phyloP scores from a whole-genome alignment of 257 asterid genomes.

The Prunella vulgaris region DNA sequence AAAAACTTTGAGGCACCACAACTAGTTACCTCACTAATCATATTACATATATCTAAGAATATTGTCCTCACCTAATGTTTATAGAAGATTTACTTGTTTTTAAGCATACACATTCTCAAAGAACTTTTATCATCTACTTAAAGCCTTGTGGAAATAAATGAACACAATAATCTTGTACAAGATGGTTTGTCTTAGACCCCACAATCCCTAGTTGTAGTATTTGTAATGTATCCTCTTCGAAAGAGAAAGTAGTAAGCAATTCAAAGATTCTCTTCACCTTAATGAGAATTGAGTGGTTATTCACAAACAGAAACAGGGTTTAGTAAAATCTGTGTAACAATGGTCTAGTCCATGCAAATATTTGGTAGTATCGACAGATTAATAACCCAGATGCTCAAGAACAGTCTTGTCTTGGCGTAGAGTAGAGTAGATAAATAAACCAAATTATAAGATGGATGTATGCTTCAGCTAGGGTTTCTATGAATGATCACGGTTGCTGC shows the following conservation, averaged over 20 bases:
- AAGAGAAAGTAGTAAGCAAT: neutral
- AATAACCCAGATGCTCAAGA: neutral
- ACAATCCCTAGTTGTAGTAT: neutral
- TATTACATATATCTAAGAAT: neutral
- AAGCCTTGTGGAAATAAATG: too few species aligned
- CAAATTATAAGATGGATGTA: neutral
- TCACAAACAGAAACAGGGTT: neutral
- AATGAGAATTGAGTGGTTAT: neutral
- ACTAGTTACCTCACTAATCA: neutral
- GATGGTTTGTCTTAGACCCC: neutral
- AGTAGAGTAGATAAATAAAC: neutral
- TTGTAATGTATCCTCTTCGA: neutral
- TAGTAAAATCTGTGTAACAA: neutral
- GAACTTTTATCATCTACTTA: neutral
- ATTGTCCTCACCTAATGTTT: neutral
- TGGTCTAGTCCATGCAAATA: neutral
- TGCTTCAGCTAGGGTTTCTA: conserved; percentile 1
- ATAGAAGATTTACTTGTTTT: neutral
- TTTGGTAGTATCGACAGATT: neutral
- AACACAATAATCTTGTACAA: neutral
- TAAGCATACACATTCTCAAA: neutral
- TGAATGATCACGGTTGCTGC: neutral
- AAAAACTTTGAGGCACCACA: neutral
- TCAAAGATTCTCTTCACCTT: conserved; percentile 1
- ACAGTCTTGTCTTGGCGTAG: neutral